Evolutionary conservation across 202 grass and related monocot genomes (phyloP).

Genomic region (Musa balbisiana): DNA sequence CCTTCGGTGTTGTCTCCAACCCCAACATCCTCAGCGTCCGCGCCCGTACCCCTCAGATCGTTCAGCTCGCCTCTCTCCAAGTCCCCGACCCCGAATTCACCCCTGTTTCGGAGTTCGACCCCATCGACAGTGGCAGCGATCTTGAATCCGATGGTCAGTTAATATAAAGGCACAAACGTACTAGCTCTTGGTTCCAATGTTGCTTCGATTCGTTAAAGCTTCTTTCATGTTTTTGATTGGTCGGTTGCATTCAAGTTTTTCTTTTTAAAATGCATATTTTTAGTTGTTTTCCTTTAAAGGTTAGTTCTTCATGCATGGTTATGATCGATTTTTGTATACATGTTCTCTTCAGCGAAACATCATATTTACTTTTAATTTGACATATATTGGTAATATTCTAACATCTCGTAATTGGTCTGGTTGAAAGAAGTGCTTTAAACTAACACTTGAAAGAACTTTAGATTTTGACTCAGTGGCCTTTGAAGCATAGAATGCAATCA

Average conservation of each 20-base stretch:
- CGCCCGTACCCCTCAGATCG: slow-evolving; percentile 43
- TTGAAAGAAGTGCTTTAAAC: too few relatives aligned
- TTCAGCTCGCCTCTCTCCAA: slow-evolving; percentile 55
- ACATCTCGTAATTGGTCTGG: too few relatives aligned
- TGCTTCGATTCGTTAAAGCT: neutral
- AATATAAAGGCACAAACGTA: neutral
- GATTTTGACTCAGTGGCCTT: too few relatives aligned
- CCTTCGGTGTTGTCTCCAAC: slow-evolving; percentile 81
- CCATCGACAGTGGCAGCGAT: slow-evolving; percentile 57
- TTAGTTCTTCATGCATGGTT: too few relatives aligned
- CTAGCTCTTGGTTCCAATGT: neutral
- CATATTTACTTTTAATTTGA: too few relatives aligned
- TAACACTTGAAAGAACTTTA: too few relatives aligned
- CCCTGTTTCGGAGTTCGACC: slow-evolving; percentile 45
- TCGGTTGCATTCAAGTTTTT: neutral
- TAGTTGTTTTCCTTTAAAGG: neutral
- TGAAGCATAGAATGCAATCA: too few relatives aligned
- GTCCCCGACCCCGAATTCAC: slow-evolving; percentile 34
- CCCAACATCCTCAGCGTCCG: slow-evolving; percentile 70
- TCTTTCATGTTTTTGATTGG: neutral
- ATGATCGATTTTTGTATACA: too few relatives aligned
- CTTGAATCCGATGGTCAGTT: slow-evolving; percentile 69
- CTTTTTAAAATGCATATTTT: neutral
- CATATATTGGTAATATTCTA: too few relatives aligned
- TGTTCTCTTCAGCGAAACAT: too few relatives aligned